Evolutionary conservation across 805 yeast genomes (phyloP), one percentile per base, ranked within the genome.

Genomic region (Kazachstania viticola): DNA sequence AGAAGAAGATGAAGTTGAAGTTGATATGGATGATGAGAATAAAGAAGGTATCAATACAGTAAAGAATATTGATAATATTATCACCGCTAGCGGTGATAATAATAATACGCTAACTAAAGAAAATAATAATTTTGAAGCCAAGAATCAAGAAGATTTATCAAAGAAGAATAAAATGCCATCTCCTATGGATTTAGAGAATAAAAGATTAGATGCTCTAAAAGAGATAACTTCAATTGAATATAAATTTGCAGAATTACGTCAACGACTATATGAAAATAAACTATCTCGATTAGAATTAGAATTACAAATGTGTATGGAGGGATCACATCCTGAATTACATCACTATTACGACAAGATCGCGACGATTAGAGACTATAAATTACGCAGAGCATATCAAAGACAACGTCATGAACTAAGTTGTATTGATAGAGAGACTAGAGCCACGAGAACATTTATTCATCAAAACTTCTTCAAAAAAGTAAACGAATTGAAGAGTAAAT

Each of bases 261-360:
- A 91, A 54, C 69, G 71, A 46, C 61, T 91, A 30, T 88, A 80
- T 55, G 85, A 79, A 38, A 94, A 85, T 51, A 87, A 83, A 52
- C 61, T 87, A 48, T 64, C 69, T 23, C 71, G 81, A 39, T 66
- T 81, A 41, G 82, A 83, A 43, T 77, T 79, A 28, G 98, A 91
- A 54, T 61, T 88, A 38, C 79, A 79, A 46, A 71, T 88, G 68
- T 87, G 97, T 58, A 61, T 77, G 21, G 79, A 77, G 40, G 95
- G 95, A 9, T 71, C 84, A 14, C 98, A 91, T 56, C 97, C 97
- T 0, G 95, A 87, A 45, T 67, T 88, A 33, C 69, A 81, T 24
- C 67, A 71, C 29, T 79, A 80, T 33, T 73, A 79, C 52, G 69
- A 68, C 44, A 73, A 75, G 54, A 74, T 91, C 31, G 80, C 79